phyloP scores from a whole-genome alignment of 805 yeast species.

The Kodamaea fukazawae region DNA sequence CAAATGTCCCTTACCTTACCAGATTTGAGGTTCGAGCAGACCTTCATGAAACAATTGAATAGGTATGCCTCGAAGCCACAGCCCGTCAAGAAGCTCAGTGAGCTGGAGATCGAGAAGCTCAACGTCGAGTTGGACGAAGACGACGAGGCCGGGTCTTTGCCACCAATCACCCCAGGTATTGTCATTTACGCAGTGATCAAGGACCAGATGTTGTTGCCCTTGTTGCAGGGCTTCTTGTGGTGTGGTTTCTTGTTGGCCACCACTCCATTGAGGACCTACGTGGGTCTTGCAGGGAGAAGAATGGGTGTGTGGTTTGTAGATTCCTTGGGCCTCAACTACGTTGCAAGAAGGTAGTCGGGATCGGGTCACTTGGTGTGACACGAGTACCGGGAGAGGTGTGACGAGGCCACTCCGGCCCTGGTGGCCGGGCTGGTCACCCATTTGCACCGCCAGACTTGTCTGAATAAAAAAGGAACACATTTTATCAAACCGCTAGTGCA shows the following conservation, averaged over 20 bases:
- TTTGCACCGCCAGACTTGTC: too few species aligned
- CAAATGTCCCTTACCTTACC: constrained; percentile 35
- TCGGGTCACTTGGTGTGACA: not conserved
- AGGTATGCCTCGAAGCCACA: constrained; percentile 23
- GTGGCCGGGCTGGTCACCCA: too few species aligned
- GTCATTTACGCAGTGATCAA: constrained; percentile 48
- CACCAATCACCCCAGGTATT: constrained; percentile 42
- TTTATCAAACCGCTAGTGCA: too few species aligned
- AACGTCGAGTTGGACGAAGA: constrained; percentile 11
- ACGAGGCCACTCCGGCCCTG: too few species aligned
- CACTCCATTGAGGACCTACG: constrained; percentile 29
- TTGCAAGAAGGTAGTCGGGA: not conserved
- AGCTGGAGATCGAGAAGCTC: constrained; percentile 11
- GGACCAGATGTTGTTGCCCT: constrained; percentile 53
- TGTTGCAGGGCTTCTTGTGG: constrained; percentile 51
- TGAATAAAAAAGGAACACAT: too few species aligned
- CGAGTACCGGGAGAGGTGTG: too few species aligned
- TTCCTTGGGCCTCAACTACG: constrained; percentile 16
- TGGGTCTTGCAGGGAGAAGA: constrained; percentile 27
- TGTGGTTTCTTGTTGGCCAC: constrained; percentile 34
- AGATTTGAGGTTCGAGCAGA: constrained; percentile 64
- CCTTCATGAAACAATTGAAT: constrained; percentile 43
- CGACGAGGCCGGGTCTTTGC: constrained; percentile 23
- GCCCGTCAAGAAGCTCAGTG: constrained; percentile 8
- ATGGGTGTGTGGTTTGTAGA: constrained; percentile 25